Evolutionary conservation across 495 filamentous ascomycete species (phyloP), one percentile per base, ranked within the genome.

Genomic region (Neurospora terricola): DNA sequence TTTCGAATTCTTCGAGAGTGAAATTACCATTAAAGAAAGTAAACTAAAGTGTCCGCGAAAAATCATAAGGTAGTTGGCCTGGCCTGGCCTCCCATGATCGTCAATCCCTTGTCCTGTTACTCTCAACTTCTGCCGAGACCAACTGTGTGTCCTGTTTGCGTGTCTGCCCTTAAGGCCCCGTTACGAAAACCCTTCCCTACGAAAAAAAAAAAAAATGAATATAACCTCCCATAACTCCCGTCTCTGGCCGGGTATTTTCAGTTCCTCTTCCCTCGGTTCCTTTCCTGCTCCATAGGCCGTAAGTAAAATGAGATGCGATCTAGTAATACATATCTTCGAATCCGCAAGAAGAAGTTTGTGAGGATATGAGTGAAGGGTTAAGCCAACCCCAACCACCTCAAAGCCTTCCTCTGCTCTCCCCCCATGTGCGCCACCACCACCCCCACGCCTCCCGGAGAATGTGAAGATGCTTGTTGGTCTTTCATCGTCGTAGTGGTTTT

Each of bases 311-410:
- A 40, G 5, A 40, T 40, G 37, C 37, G 37, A 40, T 40, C 16
- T 43, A 43, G 14, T 43, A 43, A 43, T 6, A 43, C 40, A 43
- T 43, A 18, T 43, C 40, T 12, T 39, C 14, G 40, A 18, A 43
- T 18, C 40, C 40, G 6, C 40, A 43, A 43, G 40, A 18, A 43
- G 4, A 39, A 12, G 37, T 37, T 37, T 37, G 37, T 37, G 37
- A 37, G 37, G 37, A 37, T 37, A 37, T 37, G 37, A 37, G 37
- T 37, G 37, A 37, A 37, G 37, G 37, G 37, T 37, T 37, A 37
- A 42, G 40, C 40, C 40, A 78, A 7, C 5, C 77, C 77, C 68
- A 80, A 71, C 76, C 71, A 76, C 73, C 54, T 74, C 70, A 77
- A 36, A 8, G 78, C 78, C 74, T 80, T 80, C 37, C 43, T 18